Percentiles rank a stretch among this genome's conserved stretches.
These are phyloP conservation scores for Hygrocybe punicea DNA, from an alignment of 768 basidiomycete species.

Conservation along the genomic window DNA sequence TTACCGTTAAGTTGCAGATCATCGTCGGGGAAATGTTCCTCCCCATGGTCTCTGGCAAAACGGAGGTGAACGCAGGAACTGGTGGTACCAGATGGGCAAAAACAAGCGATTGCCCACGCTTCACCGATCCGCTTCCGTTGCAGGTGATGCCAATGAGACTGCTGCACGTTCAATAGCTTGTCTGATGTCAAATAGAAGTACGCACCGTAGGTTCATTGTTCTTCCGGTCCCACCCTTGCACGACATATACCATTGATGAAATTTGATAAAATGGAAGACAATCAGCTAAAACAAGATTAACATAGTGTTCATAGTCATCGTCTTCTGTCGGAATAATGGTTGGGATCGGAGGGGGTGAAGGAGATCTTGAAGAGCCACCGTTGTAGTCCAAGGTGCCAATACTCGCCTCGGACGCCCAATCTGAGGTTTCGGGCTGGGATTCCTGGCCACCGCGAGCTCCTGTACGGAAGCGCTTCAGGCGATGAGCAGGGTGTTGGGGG, in stretches of 20 bases:
- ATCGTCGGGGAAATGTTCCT: constrained; percentile 9
- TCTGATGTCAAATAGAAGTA: not conserved
- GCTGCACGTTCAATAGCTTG: not conserved
- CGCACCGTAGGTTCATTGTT: constrained; percentile 3
- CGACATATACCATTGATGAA: constrained; percentile 6
- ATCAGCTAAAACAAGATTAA: constrained; percentile 7
- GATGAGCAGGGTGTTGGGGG: not conserved
- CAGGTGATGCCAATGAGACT: constrained; percentile 9
- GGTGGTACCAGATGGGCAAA: constrained; percentile 2
- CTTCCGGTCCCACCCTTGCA: constrained; percentile 15
- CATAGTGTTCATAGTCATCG: not conserved
- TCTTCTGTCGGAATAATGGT: not conserved
- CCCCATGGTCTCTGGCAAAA: constrained; percentile 1
- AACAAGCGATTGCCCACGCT: constrained; percentile 2
- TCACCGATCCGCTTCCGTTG: constrained; percentile 8
- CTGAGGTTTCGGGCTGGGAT: not conserved
- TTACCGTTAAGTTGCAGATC: constrained; percentile 1
- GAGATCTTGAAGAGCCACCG: not conserved
- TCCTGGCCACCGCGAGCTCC: not conserved
- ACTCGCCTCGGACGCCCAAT: not conserved
- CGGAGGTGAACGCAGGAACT: constrained; percentile 5
- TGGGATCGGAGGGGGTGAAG: not conserved
- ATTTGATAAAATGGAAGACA: constrained; percentile 11
- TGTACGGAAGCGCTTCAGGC: not conserved
- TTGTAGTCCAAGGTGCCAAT: not conserved